These are phyloP conservation scores for Skeletonema costatum DNA, from an alignment of 108 stramenopile species.

Conservation along the genomic window DNA sequence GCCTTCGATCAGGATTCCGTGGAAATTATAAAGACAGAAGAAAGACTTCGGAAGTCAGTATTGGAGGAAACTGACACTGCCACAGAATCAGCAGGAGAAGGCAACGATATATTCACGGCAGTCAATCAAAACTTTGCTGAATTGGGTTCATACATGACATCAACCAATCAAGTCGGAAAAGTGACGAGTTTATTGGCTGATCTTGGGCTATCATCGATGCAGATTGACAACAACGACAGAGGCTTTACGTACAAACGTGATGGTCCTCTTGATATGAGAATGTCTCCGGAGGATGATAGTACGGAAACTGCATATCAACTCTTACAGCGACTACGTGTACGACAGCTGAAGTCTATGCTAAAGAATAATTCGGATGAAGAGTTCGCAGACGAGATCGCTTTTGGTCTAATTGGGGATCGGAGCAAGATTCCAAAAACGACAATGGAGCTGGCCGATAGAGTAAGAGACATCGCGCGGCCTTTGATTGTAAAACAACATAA, in stretches of 20 bases:
- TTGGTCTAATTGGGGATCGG: neutral
- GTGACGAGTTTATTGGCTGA: constrained; percentile 49
- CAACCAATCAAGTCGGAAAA: constrained; percentile 5
- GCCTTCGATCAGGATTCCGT: constrained; percentile 14
- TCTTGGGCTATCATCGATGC: constrained; percentile 50
- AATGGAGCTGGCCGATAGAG: neutral
- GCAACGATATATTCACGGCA: neutral
- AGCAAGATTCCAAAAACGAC: constrained; percentile 1
- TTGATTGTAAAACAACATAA: neutral
- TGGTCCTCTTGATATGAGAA: constrained; percentile 57
- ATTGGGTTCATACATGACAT: constrained; percentile 13
- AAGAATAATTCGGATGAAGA: constrained; percentile 6
- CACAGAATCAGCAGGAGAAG: neutral
- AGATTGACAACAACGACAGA: constrained; percentile 42
- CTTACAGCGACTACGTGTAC: neutral
- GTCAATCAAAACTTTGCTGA: neutral
- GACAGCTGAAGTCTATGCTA: neutral
- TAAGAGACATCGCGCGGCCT: neutral
- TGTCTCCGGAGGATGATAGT: constrained; percentile 17
- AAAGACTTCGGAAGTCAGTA: neutral
- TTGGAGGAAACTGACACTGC: neutral
- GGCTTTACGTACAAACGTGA: constrained; percentile 49
- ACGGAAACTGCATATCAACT: constrained; percentile 11
- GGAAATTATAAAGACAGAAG: constrained; percentile 16
- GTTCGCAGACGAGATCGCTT: constrained; percentile 2